Percentiles rank a stretch among this genome's conserved stretches.
Conservation (phyloP, 148 eudicot genomes). For the Polygonum aviculare region DNA sequence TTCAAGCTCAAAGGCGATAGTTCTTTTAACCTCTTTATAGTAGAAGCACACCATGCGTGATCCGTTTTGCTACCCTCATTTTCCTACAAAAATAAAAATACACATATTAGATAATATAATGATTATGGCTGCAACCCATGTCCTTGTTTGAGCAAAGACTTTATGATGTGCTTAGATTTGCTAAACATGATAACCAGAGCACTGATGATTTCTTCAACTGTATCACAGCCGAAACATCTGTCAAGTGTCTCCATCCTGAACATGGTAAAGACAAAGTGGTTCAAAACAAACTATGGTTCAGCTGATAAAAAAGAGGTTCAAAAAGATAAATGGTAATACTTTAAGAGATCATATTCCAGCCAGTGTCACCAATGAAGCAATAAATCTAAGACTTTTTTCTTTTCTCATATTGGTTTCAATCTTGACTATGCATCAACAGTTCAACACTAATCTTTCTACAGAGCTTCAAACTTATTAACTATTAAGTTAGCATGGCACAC, state of each 20-base stretch:
- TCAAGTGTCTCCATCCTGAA: slow-evolving; percentile 64
- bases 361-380: background rate
- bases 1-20: slow-evolving; percentile 87
- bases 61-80: slow-evolving; percentile 56
- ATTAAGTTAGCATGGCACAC: slow-evolving; percentile 24
- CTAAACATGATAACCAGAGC: slow-evolving; percentile 42
- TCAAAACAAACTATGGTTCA: slow-evolving; percentile 6
- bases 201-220: slow-evolving; percentile 80
- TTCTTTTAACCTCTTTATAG: slow-evolving; percentile 52
- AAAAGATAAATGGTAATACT: background rate
- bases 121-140: background rate
- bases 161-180: background rate
- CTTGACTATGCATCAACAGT: background rate
- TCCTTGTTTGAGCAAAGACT: too few species aligned
- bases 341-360: background rate
- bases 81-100: slow-evolving; percentile 35
- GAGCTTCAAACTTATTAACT: background rate
- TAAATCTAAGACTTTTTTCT: background rate
- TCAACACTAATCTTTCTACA: background rate
- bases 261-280: slow-evolving; percentile 13
- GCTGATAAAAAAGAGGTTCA: background rate
- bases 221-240: slow-evolving; percentile 72
- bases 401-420: background rate
- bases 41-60: slow-evolving; percentile 62
- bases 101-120: background rate